Base-by-base conservation (phyloP, 345 rosid species). In the Euphorbia peplus region DNA sequence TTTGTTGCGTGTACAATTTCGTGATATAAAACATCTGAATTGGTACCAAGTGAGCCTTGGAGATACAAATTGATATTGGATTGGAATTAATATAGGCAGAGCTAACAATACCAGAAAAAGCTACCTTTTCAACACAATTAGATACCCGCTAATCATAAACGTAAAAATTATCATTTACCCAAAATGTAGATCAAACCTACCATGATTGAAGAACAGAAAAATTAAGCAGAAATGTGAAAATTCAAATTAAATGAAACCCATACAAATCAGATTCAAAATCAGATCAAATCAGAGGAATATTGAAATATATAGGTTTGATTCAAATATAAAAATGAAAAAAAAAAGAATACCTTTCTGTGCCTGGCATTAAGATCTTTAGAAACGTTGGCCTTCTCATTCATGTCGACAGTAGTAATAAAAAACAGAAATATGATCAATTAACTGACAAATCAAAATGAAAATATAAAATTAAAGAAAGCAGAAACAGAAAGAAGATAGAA, bases 381-480 rank as follows among this genome's bases (percentile, higher is more conserved):
- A 66, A 95, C 99, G 89, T 78, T 87, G 55, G 99, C 99, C 91
- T 95, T 95, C 93, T 86, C 91, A 85, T 95, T 95, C 99, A 95
- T 95, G 85, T 74, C 75, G 83, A 44, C 68, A 29, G 68, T 26
- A 41, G 61, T 7, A 24, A n/a, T n/a, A n/a, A n/a, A n/a, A n/a
- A n/a, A 54, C 46, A 5, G 11, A n/a, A 25, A 65, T 24, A 42
- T 39, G 39, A 57, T 19, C 32, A 59, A 69, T 35, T 26, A 64
- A 70, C 58, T 57, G 39, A 50, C 64, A 75, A 35, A 68, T 75
- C 61, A 53, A 25, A 55, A 12, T 18, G 51, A 67, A 48, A 61
- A 69, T 51, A 57, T 0, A 47, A 15, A 14, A 47, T 1, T 3
- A 32, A 52, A 47, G 77, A 48, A 18, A 47, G 18, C 21, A 18